phyloP scores from a whole-genome alignment of 345 rosid species.

The Eucalyptus sp. region DNA sequence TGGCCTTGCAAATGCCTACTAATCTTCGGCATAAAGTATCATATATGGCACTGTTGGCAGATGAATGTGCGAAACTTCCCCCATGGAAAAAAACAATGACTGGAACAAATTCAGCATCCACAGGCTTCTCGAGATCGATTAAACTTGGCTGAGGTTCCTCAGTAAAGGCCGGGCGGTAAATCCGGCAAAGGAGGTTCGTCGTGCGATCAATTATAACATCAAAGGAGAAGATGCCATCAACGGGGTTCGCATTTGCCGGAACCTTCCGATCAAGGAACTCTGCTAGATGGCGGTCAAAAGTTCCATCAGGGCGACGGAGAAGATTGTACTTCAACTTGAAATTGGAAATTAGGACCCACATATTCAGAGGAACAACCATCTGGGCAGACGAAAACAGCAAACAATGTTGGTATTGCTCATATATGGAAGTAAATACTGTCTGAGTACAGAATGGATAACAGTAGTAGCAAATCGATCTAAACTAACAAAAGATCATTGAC shows the following conservation, averaged over 20 bases:
- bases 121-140: constrained; percentile 62
- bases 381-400: background rate
- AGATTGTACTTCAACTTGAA: constrained; percentile 81
- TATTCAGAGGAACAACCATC: constrained; percentile 87
- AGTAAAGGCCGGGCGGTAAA: constrained; percentile 44
- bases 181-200: constrained; percentile 43
- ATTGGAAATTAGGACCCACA: constrained; percentile 85
- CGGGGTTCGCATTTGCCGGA: constrained; percentile 55
- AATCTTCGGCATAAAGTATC: constrained; percentile 72
- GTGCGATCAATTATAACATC: constrained; percentile 58
- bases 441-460: background rate
- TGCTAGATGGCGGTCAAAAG: constrained; percentile 84
- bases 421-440: background rate
- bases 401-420: background rate
- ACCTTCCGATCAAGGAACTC: constrained; percentile 90
- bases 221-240: constrained; percentile 75
- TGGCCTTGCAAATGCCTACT: constrained; percentile 55
- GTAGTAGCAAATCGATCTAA: background rate
- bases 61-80: constrained; percentile 92
- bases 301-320: constrained; percentile 81
- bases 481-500: background rate
- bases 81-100: constrained; percentile 88
- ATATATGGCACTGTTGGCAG: constrained; percentile 72
- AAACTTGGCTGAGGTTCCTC: constrained; percentile 30
- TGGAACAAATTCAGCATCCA: constrained; percentile 46